These are phyloP conservation scores for Umbelopsis sp. DNA, from an alignment of 192 early-diverging fungal species.

Conservation along the genomic window DNA sequence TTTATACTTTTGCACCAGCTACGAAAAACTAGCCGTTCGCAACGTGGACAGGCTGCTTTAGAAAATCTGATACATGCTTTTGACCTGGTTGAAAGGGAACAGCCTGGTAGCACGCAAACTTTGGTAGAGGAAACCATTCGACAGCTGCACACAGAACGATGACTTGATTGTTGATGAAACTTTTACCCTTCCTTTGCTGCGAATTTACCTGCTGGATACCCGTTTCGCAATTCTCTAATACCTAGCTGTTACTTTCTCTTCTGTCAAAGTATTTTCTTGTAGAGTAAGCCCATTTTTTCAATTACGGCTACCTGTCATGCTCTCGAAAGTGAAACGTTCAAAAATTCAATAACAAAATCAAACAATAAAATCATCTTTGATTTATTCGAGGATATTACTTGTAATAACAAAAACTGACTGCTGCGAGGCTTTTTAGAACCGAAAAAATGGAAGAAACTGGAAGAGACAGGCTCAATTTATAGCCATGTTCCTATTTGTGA, in stretches of 20 bases:
- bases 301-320: too few species aligned
- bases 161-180: neutral
- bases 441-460: too few species aligned
- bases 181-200: neutral
- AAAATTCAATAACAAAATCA: neutral
- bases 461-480: too few species aligned
- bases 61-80: constrained; percentile 46
- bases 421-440: neutral
- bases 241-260: neutral
- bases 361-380: constrained; percentile 7
- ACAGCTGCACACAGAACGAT: constrained; percentile 18
- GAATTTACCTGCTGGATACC: neutral
- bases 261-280: neutral
- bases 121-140: constrained; percentile 39
- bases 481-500: too few species aligned
- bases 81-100: constrained; percentile 43
- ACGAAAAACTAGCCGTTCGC: constrained; percentile 30
- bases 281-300: too few species aligned
- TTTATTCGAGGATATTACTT: neutral
- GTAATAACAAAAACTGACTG: constrained; percentile 4
- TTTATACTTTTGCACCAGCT: constrained; percentile 28
- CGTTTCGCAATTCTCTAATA: neutral
- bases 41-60: constrained; percentile 42
- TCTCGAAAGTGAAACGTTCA: neutral
- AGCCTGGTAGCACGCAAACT: constrained; percentile 42